Base-by-base conservation (phyloP, 306 rosid species). In the Coriaria nepalensis region DNA sequence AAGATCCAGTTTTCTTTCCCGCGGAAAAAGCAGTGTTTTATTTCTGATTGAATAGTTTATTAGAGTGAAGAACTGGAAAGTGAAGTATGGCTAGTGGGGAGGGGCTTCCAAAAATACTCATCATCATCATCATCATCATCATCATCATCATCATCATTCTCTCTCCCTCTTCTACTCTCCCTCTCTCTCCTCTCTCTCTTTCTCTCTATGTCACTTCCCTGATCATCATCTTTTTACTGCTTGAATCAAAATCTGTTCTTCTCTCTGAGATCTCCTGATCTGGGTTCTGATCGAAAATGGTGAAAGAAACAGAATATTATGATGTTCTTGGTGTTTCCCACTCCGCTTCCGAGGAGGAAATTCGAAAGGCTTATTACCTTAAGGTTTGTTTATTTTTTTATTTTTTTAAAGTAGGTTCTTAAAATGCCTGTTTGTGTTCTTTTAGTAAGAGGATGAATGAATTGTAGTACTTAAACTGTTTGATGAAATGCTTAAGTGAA, bases 321-420 rank as follows among this genome's bases (percentile, higher is more conserved):
- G 94, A 90, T 35, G 70, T 82, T 55, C 90, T 85, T 43, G 70
- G 78, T 15, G 74, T 90, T 59, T 10, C 56, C 58, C 74, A 87
- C 49, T 73, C 82, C 2, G 84, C 94, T 47, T 71, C 95, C 4
- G 94, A 79, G 14, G 85, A 68, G 13, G 87, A 77, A 68, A 79
- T 90, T 63, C 95, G 94, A 63, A 83, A 77, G 62, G 96, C 96
- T 43, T 88, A 88, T 59, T 88, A 88, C 63, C 84, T 70, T 9
- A 84, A 90, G 95, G 98, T 78, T 43, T 7, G 40, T 6, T 41
- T 12, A 9, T 9, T 6, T 7, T 13, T 32, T 33, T 15, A 29
- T 3, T 5, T 7, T 0, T 43, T 43, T 5, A 9, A 40, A 5
- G n/a, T 43, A 4, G 6, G 4, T 36, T 20, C 29, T 20, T 20